These are phyloP conservation scores for Mycena leptocephala DNA, from an alignment of 768 basidiomycete genomes.

Conservation along the genomic window DNA sequence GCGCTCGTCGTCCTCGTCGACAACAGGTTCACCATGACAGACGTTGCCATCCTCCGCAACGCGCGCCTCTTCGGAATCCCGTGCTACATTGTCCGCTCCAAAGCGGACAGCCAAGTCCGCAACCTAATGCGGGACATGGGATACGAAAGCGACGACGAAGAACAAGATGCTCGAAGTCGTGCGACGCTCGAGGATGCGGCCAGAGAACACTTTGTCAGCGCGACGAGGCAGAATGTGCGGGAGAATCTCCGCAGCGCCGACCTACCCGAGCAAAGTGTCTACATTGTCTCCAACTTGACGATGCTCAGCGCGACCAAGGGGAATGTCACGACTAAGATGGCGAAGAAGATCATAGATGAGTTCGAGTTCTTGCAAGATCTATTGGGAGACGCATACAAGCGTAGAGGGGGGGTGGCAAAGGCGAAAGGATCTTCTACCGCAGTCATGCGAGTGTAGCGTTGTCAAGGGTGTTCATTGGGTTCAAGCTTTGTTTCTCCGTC, in stretches of 20 bases:
- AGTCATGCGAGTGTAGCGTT: neutral
- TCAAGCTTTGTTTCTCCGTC: too few species aligned
- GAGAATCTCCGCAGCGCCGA: slow-evolving; percentile 4
- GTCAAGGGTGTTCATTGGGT: neutral
- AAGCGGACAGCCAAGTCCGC: slow-evolving; percentile 43
- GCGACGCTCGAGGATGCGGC: slow-evolving; percentile 3
- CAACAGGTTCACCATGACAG: slow-evolving; percentile 52
- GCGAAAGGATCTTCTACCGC: neutral
- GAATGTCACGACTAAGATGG: slow-evolving; percentile 11
- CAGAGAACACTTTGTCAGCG: slow-evolving; percentile 2
- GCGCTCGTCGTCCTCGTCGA: slow-evolving; percentile 51
- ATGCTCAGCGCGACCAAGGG: slow-evolving; percentile 12
- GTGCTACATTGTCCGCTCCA: slow-evolving; percentile 53
- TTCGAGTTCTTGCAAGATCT: slow-evolving; percentile 10
- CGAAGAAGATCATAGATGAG: slow-evolving; percentile 15
- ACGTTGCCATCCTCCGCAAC: slow-evolving; percentile 50
- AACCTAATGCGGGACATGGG: slow-evolving; percentile 11
- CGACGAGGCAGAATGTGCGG: slow-evolving; percentile 9
- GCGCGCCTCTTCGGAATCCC: slow-evolving; percentile 50
- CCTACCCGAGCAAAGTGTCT: slow-evolving; percentile 16
- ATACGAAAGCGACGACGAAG: slow-evolving; percentile 21
- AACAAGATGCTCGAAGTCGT: slow-evolving; percentile 7
- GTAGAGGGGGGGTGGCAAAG: slow-evolving; percentile 9
- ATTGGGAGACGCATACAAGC: slow-evolving; percentile 4
- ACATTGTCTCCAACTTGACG: slow-evolving; percentile 8